phyloP scores from a whole-genome alignment of 1,284 basidiomycete genomes.

The Thelephora terrestris region DNA sequence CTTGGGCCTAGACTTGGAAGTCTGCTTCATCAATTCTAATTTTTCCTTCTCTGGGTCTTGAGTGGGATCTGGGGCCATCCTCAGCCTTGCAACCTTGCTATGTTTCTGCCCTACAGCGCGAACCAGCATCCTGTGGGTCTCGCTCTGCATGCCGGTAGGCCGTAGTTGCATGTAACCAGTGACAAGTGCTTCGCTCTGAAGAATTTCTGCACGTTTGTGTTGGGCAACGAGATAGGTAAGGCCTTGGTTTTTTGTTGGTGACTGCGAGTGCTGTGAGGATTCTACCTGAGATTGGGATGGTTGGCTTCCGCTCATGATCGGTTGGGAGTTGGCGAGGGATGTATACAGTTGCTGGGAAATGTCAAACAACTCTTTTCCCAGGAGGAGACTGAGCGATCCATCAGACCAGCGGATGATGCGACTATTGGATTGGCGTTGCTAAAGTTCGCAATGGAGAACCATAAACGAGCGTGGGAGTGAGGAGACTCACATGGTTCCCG shows the following conservation, averaged over 20 bases:
- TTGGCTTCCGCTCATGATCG: constrained; percentile 38
- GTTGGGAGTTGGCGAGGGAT: constrained; percentile 47
- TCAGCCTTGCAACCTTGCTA: constrained; percentile 66
- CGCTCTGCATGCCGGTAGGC: constrained; percentile 83
- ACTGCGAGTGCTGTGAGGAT: constrained; percentile 23
- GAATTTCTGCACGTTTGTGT: constrained; percentile 75
- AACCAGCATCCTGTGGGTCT: constrained; percentile 83
- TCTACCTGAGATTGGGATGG: constrained; percentile 23
- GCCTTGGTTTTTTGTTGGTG: constrained; percentile 42
- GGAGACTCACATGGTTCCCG: constrained; percentile 53
- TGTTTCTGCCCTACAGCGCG: constrained; percentile 80
- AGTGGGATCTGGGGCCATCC: constrained; percentile 64
- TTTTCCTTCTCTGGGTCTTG: constrained; percentile 67
- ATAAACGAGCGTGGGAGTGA: constrained; percentile 1
- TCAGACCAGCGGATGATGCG: constrained; percentile 90
- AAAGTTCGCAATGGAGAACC: constrained; percentile 7
- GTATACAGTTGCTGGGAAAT: constrained; percentile 68
- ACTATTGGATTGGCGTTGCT: constrained; percentile 78
- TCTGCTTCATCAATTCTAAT: constrained; percentile 55
- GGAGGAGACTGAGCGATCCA: constrained; percentile 74
- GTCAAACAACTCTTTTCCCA: constrained; percentile 89
- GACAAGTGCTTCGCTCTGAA: constrained; percentile 77
- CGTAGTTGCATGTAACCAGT: constrained; percentile 78
- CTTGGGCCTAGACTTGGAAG: constrained; percentile 46
- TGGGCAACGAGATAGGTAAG: constrained; percentile 86